Evolutionary conservation across 1,284 basidiomycete genomes (phyloP).

Genomic region (Apiotrichum sp.): DNA sequence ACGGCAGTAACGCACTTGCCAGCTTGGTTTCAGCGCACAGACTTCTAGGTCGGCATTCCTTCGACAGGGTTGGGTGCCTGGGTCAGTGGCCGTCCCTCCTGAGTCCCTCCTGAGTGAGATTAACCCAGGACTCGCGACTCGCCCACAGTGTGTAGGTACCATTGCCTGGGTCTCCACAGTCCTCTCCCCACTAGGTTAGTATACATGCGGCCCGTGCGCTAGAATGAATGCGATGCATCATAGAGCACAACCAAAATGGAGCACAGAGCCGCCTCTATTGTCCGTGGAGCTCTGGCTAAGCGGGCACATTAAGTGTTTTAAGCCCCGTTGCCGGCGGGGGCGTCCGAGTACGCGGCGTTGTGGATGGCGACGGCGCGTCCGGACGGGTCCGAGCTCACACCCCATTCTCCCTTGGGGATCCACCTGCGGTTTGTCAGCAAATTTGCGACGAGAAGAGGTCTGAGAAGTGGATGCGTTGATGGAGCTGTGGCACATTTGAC

Average conservation of each 20-base stretch:
- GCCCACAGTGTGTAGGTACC: too few species aligned
- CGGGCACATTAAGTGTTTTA: background rate
- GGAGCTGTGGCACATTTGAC: too few species aligned
- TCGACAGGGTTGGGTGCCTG: too few species aligned
- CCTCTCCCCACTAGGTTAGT: background rate
- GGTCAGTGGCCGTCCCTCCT: too few species aligned
- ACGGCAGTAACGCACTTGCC: too few species aligned
- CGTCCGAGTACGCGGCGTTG: slow-evolving; percentile 69
- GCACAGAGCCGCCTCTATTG: background rate
- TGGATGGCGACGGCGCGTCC: slow-evolving; percentile 94
- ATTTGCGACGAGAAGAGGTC: background rate
- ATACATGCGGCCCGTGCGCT: too few species aligned
- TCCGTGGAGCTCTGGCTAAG: background rate
- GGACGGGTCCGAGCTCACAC: slow-evolving; percentile 88
- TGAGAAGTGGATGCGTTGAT: slow-evolving; percentile 49
- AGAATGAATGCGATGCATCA: slow-evolving; percentile 1
- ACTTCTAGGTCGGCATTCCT: too few species aligned
- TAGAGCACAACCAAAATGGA: background rate
- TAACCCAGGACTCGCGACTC: too few species aligned
- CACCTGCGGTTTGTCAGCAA: slow-evolving; percentile 52
- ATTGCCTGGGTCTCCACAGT: too few species aligned
- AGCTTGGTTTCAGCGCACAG: too few species aligned
- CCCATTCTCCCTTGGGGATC: slow-evolving; percentile 95
- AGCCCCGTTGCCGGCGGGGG: slow-evolving; percentile 3
- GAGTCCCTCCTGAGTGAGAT: too few species aligned